Evolutionary conservation across 1,284 basidiomycete genomes (phyloP).

Genomic region (Ganoderma lucidum): DNA sequence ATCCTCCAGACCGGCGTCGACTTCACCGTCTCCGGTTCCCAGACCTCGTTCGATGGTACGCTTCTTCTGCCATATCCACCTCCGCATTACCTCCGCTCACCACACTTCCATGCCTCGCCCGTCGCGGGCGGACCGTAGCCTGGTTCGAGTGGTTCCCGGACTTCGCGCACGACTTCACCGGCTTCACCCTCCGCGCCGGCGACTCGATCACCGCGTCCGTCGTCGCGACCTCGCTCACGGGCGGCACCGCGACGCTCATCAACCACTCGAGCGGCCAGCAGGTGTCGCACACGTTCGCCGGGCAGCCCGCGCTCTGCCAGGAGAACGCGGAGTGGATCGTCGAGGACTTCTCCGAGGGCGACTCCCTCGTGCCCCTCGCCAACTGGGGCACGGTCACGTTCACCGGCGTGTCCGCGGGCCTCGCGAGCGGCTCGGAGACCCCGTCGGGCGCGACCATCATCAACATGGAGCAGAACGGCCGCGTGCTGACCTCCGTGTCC

Average conservation of each 20-base stretch:
- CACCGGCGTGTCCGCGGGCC: slow-evolving; percentile 28
- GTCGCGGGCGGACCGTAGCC: slow-evolving; percentile 30
- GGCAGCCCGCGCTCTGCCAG: slow-evolving; percentile 43
- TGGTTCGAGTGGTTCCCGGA: slow-evolving; percentile 52
- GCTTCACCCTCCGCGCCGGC: slow-evolving; percentile 41
- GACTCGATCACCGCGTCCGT: slow-evolving; percentile 43
- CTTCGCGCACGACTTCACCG: slow-evolving; percentile 44
- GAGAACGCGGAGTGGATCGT: slow-evolving; percentile 40
- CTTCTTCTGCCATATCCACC: background rate
- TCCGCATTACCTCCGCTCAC: background rate
- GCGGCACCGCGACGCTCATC: slow-evolving; percentile 42
- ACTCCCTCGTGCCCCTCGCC: slow-evolving; percentile 45
- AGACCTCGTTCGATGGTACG: slow-evolving; percentile 39
- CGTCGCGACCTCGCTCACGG: slow-evolving; percentile 38
- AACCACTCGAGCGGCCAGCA: slow-evolving; percentile 42
- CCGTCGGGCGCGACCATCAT: slow-evolving; percentile 42
- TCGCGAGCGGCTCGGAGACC: slow-evolving; percentile 19
- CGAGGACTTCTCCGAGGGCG: slow-evolving; percentile 46
- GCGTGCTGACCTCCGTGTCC: slow-evolving; percentile 39
- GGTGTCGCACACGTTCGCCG: slow-evolving; percentile 40
- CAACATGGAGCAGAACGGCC: slow-evolving; percentile 42
- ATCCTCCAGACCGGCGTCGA: slow-evolving; percentile 40
- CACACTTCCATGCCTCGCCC: background rate
- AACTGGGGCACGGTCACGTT: slow-evolving; percentile 47
- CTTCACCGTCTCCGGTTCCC: slow-evolving; percentile 37